phyloP scores from a whole-genome alignment of 352 stramenopile species.

The Pythium apleroticum region DNA sequence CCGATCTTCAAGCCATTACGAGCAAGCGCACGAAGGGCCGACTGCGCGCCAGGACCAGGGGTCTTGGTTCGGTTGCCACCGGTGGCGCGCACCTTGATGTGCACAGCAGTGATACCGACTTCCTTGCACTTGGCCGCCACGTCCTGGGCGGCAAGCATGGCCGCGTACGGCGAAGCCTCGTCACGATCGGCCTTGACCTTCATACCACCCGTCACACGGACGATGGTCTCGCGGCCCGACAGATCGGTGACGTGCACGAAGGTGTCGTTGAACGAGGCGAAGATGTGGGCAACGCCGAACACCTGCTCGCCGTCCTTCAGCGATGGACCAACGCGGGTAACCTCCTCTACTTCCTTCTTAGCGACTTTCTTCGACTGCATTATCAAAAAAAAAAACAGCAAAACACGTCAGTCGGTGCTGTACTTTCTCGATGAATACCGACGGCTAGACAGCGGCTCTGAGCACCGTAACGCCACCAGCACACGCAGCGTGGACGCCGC shows the following conservation, averaged over 20 bases:
- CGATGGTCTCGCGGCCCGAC: constrained; percentile 98
- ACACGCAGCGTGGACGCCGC: neutral
- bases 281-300: constrained; percentile 99
- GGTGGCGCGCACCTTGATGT: constrained; percentile 99
- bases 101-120: constrained; percentile 98
- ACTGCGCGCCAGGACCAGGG: constrained; percentile 98
- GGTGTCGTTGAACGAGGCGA: constrained; percentile 99
- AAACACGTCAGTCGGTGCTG: neutral
- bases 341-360: constrained; percentile 92
- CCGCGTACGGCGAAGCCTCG: constrained; percentile 99
- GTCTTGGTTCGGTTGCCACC: constrained; percentile 98
- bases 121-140: constrained; percentile 97
- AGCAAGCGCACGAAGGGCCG: constrained; percentile 97
- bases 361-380: constrained; percentile 81
- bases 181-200: constrained; percentile 99
- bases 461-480: neutral
- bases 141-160: constrained; percentile 99
- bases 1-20: constrained; percentile 99
- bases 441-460: too few relatives aligned
- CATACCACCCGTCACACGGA: constrained; percentile 99
- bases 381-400: neutral
- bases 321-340: constrained; percentile 92
- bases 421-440: neutral
- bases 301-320: constrained; percentile 97
- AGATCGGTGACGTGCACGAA: constrained; percentile 99